Percentiles rank a stretch among this genome's conserved stretches.
phyloP scores from a whole-genome alignment of 31 red algal species.

The Odonthalia washingtoniensis region DNA sequence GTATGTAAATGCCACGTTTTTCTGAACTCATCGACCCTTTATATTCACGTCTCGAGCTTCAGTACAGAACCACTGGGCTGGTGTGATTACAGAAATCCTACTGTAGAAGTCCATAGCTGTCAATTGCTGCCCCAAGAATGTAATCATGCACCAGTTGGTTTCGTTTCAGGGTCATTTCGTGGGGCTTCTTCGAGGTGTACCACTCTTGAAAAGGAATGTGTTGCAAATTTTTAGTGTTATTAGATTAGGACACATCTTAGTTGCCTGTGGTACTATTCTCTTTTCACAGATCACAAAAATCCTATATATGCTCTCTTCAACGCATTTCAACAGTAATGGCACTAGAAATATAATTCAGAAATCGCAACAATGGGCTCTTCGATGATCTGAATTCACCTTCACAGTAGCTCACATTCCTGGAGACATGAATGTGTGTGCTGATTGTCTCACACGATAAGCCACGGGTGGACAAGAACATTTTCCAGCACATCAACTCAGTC shows the following conservation, averaged over 20 bases:
- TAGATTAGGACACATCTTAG: slow-evolving; percentile 40
- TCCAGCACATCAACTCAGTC: slow-evolving; percentile 26
- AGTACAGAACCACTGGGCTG: no score
- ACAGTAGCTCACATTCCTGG: slow-evolving; percentile 61
- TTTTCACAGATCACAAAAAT: slow-evolving; percentile 66
- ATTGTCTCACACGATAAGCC: slow-evolving; percentile 41
- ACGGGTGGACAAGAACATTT: not conserved
- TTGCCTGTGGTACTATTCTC: slow-evolving; percentile 38
- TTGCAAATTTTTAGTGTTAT: slow-evolving; percentile 31
- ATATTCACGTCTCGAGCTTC: no score
- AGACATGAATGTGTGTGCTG: slow-evolving; percentile 57
- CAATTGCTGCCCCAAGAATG: slow-evolving; percentile 26
- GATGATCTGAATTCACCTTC: slow-evolving; percentile 52
- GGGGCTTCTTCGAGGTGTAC: slow-evolving; percentile 33
- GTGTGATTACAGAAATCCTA: no score
- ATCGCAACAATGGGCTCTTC: slow-evolving; percentile 50
- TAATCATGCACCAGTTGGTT: slow-evolving; percentile 32
- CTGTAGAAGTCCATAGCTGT: not conserved
- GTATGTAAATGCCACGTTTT: no score
- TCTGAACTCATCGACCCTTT: no score
- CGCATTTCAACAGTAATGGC: slow-evolving; percentile 19
- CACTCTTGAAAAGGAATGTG: slow-evolving; percentile 39
- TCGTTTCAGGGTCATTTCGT: slow-evolving; percentile 41
- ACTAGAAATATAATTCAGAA: slow-evolving; percentile 55
- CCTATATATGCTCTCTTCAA: slow-evolving; percentile 28